A percentile compares a stretch with the other conserved stretches of the same genome.
Conservation (phyloP, 805 yeast genomes). For the Kuraishia borneana region DNA sequence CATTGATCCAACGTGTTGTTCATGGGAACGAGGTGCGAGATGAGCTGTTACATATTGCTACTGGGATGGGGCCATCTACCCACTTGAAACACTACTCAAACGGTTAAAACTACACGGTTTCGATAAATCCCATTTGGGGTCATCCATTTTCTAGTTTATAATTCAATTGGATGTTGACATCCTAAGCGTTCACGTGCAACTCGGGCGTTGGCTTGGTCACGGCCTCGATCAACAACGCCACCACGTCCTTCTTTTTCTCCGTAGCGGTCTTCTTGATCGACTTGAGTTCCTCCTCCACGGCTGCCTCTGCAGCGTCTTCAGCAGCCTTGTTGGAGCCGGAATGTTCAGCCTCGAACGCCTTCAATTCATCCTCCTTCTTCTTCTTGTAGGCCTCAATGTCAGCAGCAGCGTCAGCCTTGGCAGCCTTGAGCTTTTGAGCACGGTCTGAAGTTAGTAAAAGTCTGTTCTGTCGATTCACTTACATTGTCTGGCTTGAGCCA, state of each 20-base stretch:
- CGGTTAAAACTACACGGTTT: too few species aligned
- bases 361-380: constrained; percentile 75
- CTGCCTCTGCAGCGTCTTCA: constrained; percentile 6
- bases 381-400: constrained; percentile 83
- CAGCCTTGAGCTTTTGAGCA: constrained; percentile 81
- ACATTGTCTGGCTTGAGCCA: constrained; percentile 84
- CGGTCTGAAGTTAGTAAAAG: constrained; percentile 35
- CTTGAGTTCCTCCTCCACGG: constrained; percentile 9
- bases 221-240: constrained; percentile 68
- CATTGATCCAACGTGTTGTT: too few species aligned
- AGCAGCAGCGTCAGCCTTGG: constrained; percentile 82
- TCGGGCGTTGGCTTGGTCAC: constrained; percentile 73
- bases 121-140: too few species aligned
- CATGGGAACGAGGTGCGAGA: too few species aligned
- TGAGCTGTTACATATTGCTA: too few species aligned
- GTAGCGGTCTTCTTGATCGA: constrained; percentile 55
- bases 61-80: too few species aligned
- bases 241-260: constrained; percentile 55
- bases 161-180: too few species aligned
- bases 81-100: too few species aligned
- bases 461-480: constrained; percentile 18
- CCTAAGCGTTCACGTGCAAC: constrained; percentile 76
- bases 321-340: constrained; percentile 53
- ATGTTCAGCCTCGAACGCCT: constrained; percentile 56
- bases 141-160: too few species aligned